phyloP scores from a whole-genome alignment of 1,284 basidiomycete species.

The Grifola frondosa region DNA sequence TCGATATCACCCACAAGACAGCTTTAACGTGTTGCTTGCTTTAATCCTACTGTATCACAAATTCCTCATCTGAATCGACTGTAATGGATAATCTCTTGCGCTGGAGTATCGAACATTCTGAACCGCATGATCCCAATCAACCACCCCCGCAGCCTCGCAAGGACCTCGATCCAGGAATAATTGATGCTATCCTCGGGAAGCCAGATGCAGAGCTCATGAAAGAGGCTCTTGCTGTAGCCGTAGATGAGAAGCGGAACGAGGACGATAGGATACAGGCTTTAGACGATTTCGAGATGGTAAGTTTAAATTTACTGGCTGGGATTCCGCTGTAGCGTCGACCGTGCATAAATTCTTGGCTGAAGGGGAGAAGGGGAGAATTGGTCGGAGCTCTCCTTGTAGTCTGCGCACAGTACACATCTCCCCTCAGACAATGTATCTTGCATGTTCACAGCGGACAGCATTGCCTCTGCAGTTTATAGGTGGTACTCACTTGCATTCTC shows the following conservation, averaged over 20 bases:
- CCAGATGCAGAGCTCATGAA: slow-evolving; percentile 86
- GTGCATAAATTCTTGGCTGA: no score
- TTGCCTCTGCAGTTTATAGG: no score
- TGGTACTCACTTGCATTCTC: no score
- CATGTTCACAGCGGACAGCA: no score
- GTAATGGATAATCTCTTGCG: slow-evolving; percentile 72
- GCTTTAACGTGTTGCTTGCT: neutral
- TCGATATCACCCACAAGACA: neutral
- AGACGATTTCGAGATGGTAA: slow-evolving; percentile 94
- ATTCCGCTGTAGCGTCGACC: no score
- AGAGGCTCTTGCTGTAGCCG: slow-evolving; percentile 75
- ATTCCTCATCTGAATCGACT: slow-evolving; percentile 1
- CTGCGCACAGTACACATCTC: no score
- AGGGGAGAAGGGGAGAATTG: no score
- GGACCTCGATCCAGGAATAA: slow-evolving; percentile 74
- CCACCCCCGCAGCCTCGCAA: slow-evolving; percentile 38
- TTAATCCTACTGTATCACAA: slow-evolving; percentile 10
- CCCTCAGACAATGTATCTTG: no score
- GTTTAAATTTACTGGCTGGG: no score
- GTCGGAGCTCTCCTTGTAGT: no score
- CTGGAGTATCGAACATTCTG: slow-evolving; percentile 73
- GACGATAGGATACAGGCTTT: slow-evolving; percentile 77
- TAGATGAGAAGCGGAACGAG: slow-evolving; percentile 60
- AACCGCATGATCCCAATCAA: slow-evolving; percentile 30
- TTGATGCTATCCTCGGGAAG: slow-evolving; percentile 86